Base-by-base conservation (phyloP, 176 grass and related monocot genomes). In the Zizania latifolia region DNA sequence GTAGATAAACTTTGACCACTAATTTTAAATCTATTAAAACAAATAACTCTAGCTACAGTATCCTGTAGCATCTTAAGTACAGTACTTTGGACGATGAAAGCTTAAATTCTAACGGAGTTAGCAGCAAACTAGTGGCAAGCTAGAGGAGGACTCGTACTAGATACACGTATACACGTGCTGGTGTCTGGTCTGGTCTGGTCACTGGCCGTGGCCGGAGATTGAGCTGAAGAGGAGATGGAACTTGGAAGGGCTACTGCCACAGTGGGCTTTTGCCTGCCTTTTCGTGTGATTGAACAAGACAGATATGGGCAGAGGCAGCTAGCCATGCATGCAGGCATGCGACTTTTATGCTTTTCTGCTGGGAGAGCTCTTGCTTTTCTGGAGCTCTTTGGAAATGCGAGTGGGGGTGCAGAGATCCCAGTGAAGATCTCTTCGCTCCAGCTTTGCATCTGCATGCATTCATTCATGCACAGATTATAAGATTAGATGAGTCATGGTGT, bases 261-360 rank as follows among this genome's bases (percentile, higher is more conserved):
- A 58, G 68, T 58, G 28, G 81, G n/a, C n/a, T n/a, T n/a, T n/a
- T n/a, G n/a, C n/a, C 70, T 21, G 62, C 70, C 44, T 83, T 87
- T 72, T 45, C 22, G 43, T 46, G 81, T 84, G 86, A 84, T 84
- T 84, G 81, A 84, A 84, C 86, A 70, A 75, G 75, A 80, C 86
- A 68, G 40, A 23, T 70, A 71, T 45, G 78, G 67, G 72, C 65
- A 72, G 61, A 62, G 61, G n/a, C 62, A 73, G 68, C 80, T 51
- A 45, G 14, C 17, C 43, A 80, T 70, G 39, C 79, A 78, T 66
- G 74, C 79, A 78, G 58, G 74, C 79, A 78, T 61, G 81, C 81
- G 38, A 54, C 68, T 79, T 88, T 88, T 55, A 54, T 57, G 80
- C 80, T 88, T 88, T 83, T 62, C 55, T 27, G n/a, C 41, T 34